phyloP scores from a whole-genome alignment of 768 basidiomycete species.

The Candolleomyces eurysporus region DNA sequence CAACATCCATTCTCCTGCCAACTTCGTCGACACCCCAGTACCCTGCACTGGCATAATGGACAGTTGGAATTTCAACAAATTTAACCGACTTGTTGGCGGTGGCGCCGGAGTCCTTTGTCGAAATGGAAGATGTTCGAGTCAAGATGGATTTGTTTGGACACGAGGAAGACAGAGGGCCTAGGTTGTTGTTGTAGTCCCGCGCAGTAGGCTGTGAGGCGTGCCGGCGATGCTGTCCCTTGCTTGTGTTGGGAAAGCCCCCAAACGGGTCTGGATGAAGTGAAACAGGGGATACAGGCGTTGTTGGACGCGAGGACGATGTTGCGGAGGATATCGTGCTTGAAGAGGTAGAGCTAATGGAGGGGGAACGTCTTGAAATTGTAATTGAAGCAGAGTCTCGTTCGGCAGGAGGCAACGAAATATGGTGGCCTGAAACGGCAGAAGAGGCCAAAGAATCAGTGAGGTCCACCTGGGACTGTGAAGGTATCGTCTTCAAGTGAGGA shows the following conservation, averaged over 20 bases:
- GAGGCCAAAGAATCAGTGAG: conserved; percentile 9
- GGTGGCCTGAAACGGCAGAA: background rate
- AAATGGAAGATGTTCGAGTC: conserved; percentile 50
- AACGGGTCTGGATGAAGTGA: conserved; percentile 19
- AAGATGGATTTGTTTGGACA: conserved; percentile 58
- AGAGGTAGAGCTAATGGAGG: conserved; percentile 26
- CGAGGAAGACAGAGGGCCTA: conserved; percentile 22
- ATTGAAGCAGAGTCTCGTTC: background rate
- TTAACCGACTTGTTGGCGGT: conserved; percentile 58
- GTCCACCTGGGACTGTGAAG: conserved; percentile 29
- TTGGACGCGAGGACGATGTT: conserved; percentile 27
- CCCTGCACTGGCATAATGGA: conserved; percentile 44
- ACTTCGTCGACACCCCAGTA: conserved; percentile 24
- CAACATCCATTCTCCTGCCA: conserved; percentile 11
- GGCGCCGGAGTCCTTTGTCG: conserved; percentile 34
- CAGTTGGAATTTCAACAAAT: conserved; percentile 64
- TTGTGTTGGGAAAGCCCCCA: conserved; percentile 9
- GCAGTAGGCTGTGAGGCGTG: conserved; percentile 10
- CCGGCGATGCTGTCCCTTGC: conserved; percentile 18
- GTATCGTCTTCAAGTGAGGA: conserved; percentile 31
- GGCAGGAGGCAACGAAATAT: too few relatives aligned
- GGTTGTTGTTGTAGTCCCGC: conserved; percentile 9
- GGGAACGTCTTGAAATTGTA: conserved; percentile 20
- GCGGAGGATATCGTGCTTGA: conserved; percentile 23
- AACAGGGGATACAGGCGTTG: conserved; percentile 23